Base-by-base conservation (phyloP, 768 basidiomycete species). In the Boletus insuetus region DNA sequence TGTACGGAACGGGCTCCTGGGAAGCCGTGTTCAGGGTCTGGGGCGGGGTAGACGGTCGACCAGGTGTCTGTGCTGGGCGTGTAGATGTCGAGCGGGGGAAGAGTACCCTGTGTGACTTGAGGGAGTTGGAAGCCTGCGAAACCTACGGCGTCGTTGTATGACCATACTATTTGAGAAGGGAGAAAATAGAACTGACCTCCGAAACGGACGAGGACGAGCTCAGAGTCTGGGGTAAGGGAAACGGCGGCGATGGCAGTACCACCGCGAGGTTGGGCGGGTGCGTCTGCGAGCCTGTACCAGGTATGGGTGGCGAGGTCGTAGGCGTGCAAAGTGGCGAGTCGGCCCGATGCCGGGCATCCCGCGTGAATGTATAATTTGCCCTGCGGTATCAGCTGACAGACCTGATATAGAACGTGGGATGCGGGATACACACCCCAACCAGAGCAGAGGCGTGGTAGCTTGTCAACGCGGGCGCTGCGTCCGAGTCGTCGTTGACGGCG, bases 241-340 rank as follows among this genome's bases (percentile, higher is more conserved):
- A 72, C 54, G 7, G 67, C 64, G 10, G 69, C 63, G 48, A 78
- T 67, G n/a, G 68, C 69, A 0, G 77, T 78, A 3, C 78, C 78
- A 7, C 75, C 74, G 17, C 76, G 69, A 2, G 68, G 68, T 3
- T 73, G 73, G 5, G 59, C 73, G 1, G 78, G 78, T 0, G 74
- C 77, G 17, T 67, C 54, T n/a, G 73, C 58, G 8, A 75, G 66
- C 24, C 46, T 37, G 29, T 64, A 24, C 75, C 77, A 78, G 22
- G 47, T 48, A 7, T 61, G 56, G 4, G 60, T 62, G 7, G 50
- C 20, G 39, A 74, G 50, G 49, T 72, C 64, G 59, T 74, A 71
- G 13, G 72, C 62, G 14, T 8, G 29, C 29, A 29, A 29, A 9
- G 29, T 29, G 29, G 60, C 49, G 6, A 76, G 67, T 24, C 77